Base-by-base conservation (phyloP, 1,139 yeast genomes). In the Starmera stellimalicola region DNA sequence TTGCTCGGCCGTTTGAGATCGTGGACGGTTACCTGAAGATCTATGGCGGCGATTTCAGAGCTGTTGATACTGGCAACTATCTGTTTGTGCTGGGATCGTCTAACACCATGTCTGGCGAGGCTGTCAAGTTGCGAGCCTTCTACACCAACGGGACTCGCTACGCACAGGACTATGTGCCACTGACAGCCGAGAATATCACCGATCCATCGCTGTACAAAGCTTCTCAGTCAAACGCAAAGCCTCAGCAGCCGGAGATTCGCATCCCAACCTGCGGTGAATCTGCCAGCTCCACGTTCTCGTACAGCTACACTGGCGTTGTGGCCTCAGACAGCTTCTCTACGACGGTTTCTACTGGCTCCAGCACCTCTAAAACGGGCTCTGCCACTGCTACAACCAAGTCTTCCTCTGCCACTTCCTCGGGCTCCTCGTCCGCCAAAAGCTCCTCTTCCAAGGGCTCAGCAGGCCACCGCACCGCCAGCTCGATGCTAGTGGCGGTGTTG, bases 1-100 rank as follows among this genome's bases (percentile, higher is more conserved):
- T 28, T 22, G 32, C 35, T 8, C 12, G n/a, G 11, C 35, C 35
- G 10, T 32, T 26, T 16, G 3, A 33, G 7, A 32, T 32, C 29
- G 26, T 17, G 12, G 35, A 28, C 11, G 32, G 35, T 22, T 22
- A 16, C 16, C 24, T 32, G 22, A 28, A 32, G 4, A 19, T 32
- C 14, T 32, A 28, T 22, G 35, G 35, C 8, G 27, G 16, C 15
- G 17, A 25, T 25, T 17, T 32, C 33, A 8, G 26, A 29, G 33
- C 32, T 3, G 32, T 32, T 15, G 31, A 30, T 10, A 15, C 33
- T 10, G 34, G 34, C 16, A 23, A 27, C 17, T 32, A 23, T n/a
- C 9, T 27, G 10, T 32, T 19, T 11, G 34, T 32, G 11, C 16
- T 32, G 17, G 34, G 32, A 10, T 32, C 34, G 12, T 23, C 18